Conservation (phyloP, 2,329 filamentous ascomycete genomes). For the Aphanoascus verrucosus region DNA sequence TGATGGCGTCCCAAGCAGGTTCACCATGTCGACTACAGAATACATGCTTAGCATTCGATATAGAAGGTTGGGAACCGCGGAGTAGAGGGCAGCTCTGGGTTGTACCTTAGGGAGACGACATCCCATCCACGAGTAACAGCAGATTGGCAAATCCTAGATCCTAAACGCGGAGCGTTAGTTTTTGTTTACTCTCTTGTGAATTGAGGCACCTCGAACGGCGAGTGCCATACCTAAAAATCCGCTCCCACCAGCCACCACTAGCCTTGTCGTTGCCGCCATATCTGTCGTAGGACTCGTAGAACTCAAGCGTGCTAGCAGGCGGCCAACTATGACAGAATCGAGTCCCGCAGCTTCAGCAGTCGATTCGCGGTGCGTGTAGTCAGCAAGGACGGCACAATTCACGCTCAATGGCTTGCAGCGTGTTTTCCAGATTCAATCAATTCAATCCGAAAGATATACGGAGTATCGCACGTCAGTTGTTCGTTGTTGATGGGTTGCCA, state of each 20-base stretch:
- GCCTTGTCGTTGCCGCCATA: slow-evolving; percentile 48
- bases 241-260: slow-evolving; percentile 87
- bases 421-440: no score
- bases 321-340: neutral
- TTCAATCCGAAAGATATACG: no score
- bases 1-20: slow-evolving; percentile 71
- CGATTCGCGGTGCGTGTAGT: neutral
- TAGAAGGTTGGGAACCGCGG: neutral
- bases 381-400: neutral
- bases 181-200: neutral
- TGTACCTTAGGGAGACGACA: slow-evolving; percentile 80
- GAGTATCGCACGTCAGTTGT: no score
- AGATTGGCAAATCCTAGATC: slow-evolving; percentile 77
- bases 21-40: slow-evolving; percentile 68
- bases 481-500: no score
- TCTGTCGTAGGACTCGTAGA: neutral
- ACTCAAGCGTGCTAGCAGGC: neutral
- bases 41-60: neutral
- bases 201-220: neutral
- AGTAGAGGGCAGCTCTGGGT: neutral
- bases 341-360: neutral
- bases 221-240: slow-evolving; percentile 63
- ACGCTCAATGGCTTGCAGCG: no score
- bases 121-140: slow-evolving; percentile 79
- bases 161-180: slow-evolving; percentile 27